A percentile compares a stretch with the other conserved stretches of the same genome.
Conservation (phyloP, 192 early-diverging fungal species). For the Mortierella hygrophila region DNA sequence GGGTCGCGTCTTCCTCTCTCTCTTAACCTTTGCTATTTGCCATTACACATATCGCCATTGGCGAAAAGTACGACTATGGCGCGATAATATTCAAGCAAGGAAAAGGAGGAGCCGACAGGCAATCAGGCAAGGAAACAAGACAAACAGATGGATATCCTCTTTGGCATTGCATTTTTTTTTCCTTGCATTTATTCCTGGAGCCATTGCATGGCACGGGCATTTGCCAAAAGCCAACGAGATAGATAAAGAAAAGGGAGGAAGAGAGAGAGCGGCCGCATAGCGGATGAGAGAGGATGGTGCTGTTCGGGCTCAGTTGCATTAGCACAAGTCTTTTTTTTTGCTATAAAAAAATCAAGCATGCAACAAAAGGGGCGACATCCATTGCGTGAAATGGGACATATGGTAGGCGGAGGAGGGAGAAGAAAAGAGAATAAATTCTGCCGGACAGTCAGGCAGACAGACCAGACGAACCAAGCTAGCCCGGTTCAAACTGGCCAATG, state of each 20-base stretch:
- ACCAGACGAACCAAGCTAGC: not conserved
- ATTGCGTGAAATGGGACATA: not conserved
- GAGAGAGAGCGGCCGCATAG: too few species aligned
- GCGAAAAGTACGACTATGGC: not conserved
- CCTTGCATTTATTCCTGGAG: not conserved
- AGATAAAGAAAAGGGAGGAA: too few species aligned
- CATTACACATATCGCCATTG: not conserved
- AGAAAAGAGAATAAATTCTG: not conserved
- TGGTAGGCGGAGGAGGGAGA: not conserved
- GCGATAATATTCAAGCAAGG: not conserved
- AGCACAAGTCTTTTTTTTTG: too few species aligned
- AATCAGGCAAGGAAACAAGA: not conserved
- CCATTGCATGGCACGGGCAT: slow-evolving; percentile 2
- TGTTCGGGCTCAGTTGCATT: too few species aligned
- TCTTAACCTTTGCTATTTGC: not conserved
- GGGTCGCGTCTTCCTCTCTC: not conserved
- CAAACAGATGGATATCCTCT: too few species aligned
- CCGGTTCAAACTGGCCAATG: not conserved
- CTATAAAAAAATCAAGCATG: too few species aligned
- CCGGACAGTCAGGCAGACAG: not conserved
- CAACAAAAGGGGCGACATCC: not conserved
- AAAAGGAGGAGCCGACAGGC: not conserved
- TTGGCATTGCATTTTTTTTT: not conserved
- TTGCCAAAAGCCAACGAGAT: too few species aligned
- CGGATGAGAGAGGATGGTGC: too few species aligned